Percentiles rank a stretch among this genome's conserved stretches.
These are phyloP conservation scores for Camillea tinctor DNA, from an alignment of 2,329 filamentous ascomycete genomes.

Conservation along the genomic window DNA sequence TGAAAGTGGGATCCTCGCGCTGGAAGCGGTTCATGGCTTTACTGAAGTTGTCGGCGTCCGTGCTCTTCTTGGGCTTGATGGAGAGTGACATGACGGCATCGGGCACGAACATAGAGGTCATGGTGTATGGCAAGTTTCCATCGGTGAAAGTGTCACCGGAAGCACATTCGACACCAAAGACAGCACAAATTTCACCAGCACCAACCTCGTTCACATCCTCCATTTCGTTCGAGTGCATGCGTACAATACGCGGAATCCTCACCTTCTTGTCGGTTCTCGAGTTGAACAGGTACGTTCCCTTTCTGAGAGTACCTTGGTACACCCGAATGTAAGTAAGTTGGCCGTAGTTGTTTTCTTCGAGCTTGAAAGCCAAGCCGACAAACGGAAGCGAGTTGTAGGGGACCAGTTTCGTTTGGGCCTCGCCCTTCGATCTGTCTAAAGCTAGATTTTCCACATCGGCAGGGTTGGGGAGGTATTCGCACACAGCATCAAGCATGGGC, in stretches of 20 bases:
- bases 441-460: conserved; percentile 85
- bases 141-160: conserved; percentile 99
- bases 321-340: conserved; percentile 98
- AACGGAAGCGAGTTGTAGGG: conserved; percentile 94
- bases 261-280: conserved; percentile 93
- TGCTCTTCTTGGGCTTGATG: conserved; percentile 92
- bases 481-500: conserved; percentile 94
- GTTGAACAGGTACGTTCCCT: conserved; percentile 90
- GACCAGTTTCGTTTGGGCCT: conserved; percentile 80
- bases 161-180: conserved; percentile 96
- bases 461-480: conserved; percentile 93
- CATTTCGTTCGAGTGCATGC: conserved; percentile 99
- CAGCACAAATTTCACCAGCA: conserved; percentile 96
- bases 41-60: conserved; percentile 89
- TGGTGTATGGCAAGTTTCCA: conserved; percentile 85
- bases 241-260: conserved; percentile 93
- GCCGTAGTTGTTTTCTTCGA: conserved; percentile 98
- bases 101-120: conserved; percentile 97
- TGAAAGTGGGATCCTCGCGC: conserved; percentile 96
- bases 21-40: conserved; percentile 99
- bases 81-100: conserved; percentile 98
- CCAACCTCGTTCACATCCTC: conserved; percentile 92
- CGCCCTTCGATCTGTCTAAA: conserved; percentile 75
- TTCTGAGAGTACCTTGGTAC: conserved; percentile 88
- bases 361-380: conserved; percentile 94